Evolutionary conservation across 2,329 filamentous ascomycete genomes (phyloP).

Genomic region (Microcera coccophila): DNA sequence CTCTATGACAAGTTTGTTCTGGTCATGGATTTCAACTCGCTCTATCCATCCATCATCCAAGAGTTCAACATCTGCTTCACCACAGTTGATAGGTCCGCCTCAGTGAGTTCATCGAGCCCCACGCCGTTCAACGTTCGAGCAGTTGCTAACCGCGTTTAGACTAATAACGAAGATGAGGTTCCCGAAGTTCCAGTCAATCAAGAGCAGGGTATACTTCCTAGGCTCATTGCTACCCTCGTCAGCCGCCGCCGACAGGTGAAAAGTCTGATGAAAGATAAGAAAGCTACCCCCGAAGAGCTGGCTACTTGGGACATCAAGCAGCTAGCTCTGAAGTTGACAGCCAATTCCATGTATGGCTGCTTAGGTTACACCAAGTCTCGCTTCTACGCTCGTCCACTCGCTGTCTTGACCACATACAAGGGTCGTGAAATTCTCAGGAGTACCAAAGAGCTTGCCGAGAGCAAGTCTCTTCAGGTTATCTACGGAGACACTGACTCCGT

Average conservation of each 20-base stretch:
- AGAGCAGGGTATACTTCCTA: constrained; percentile 79
- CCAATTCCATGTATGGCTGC: constrained; percentile 99
- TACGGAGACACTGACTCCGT: constrained; percentile 99
- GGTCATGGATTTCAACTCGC: constrained; percentile 99
- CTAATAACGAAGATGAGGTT: constrained; percentile 78
- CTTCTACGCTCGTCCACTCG: constrained; percentile 92
- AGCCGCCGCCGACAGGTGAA: constrained; percentile 88
- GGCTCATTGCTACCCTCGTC: constrained; percentile 88
- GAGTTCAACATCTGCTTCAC: constrained; percentile 99
- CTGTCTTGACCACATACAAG: constrained; percentile 94
- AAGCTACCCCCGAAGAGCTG: constrained; percentile 77
- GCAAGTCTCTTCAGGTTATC: constrained; percentile 86
- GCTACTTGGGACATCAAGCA: constrained; percentile 98
- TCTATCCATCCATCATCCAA: constrained; percentile 98
- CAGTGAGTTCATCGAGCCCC: constrained; percentile 52
- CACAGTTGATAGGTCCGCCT: constrained; percentile 74
- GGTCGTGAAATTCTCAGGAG: constrained; percentile 94
- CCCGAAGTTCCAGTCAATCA: constrained; percentile 79
- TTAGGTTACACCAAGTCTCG: constrained; percentile 94
- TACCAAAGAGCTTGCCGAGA: constrained; percentile 93
- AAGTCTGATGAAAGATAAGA: constrained; percentile 92
- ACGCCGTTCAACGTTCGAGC: not conserved
- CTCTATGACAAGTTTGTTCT: constrained; percentile 97
- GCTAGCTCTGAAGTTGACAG: constrained; percentile 90
- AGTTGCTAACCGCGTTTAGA: constrained; percentile 30